Evolutionary conservation across 2,329 filamentous ascomycete genomes (phyloP).

Genomic region (Microascus cirrosus): DNA sequence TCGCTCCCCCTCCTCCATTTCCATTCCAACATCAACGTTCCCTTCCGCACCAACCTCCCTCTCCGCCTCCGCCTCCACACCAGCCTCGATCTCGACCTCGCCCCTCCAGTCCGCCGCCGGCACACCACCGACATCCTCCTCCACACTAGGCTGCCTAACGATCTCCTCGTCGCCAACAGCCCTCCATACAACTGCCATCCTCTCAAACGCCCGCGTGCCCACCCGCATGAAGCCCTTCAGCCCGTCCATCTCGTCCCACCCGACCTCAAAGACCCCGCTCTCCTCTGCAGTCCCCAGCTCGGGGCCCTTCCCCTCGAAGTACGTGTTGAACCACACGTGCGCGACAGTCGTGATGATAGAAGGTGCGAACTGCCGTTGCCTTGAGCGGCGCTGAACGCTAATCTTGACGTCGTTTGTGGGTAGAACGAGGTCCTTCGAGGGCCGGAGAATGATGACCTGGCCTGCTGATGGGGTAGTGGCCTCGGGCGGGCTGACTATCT

Average conservation of each 20-base stretch:
- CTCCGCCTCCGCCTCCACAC: slow-evolving; percentile 25
- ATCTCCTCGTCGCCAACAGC: slow-evolving; percentile 22
- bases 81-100: slow-evolving; percentile 26
- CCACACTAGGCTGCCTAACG: slow-evolving; percentile 51
- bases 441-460: slow-evolving; percentile 59
- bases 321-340: slow-evolving; percentile 95
- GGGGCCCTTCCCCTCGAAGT: slow-evolving; percentile 74
- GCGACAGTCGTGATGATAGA: slow-evolving; percentile 83
- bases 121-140: slow-evolving; percentile 60
- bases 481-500: background rate
- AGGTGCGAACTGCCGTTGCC: slow-evolving; percentile 63
- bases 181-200: slow-evolving; percentile 77
- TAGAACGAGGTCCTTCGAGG: slow-evolving; percentile 28
- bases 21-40: slow-evolving; percentile 18
- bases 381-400: slow-evolving; percentile 76
- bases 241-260: slow-evolving; percentile 70
- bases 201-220: slow-evolving; percentile 71
- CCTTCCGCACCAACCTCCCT: slow-evolving; percentile 39
- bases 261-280: slow-evolving; percentile 50
- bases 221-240: slow-evolving; percentile 83
- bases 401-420: slow-evolving; percentile 63
- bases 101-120: slow-evolving; percentile 67
- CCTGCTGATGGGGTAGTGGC: slow-evolving; percentile 22
- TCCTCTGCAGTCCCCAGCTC: slow-evolving; percentile 55
- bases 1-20: slow-evolving; percentile 9